Evolutionary conservation across 495 filamentous ascomycete genomes (phyloP).

Genomic region (Hyaloscypha finlandica): DNA sequence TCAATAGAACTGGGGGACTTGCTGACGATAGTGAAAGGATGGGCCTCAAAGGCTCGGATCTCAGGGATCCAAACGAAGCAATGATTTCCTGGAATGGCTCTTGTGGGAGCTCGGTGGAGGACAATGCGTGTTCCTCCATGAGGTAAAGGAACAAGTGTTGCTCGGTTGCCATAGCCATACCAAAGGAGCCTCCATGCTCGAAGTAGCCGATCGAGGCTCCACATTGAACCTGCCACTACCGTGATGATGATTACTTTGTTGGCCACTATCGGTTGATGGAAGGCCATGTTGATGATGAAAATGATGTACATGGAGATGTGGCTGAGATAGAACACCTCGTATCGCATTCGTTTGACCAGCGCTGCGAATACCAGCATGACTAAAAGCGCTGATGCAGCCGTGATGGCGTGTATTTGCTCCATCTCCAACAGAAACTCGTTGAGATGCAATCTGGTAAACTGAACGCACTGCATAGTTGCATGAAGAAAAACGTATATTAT

Average conservation of each 20-base stretch:
- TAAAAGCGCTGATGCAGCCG: conserved; percentile 50
- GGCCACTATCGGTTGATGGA: conserved; percentile 52
- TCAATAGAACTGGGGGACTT: conserved; percentile 43
- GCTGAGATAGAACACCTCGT: conserved; percentile 60
- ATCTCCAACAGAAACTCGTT: conserved; percentile 38
- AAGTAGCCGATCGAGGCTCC: conserved; percentile 53
- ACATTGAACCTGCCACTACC: conserved; percentile 48
- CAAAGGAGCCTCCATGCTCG: conserved; percentile 46
- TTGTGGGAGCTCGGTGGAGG: conserved; percentile 46
- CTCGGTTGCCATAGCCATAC: conserved; percentile 57
- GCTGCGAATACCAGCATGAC: conserved; percentile 40
- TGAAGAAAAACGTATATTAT: conserved; percentile 48
- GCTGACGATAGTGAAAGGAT: conserved; percentile 64
- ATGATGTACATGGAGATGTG: conserved; percentile 55
- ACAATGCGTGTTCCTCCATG: conserved; percentile 58
- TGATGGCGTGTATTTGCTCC: conserved; percentile 47
- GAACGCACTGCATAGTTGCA: conserved; percentile 40
- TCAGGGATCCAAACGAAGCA: conserved; percentile 62
- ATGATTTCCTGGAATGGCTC: conserved; percentile 57
- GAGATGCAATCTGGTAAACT: conserved; percentile 28
- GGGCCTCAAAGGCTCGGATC: conserved; percentile 57
- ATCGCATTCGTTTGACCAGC: conserved; percentile 42
- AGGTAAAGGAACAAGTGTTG: conserved; percentile 54
- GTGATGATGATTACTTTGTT: conserved; percentile 44
- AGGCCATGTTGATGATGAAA: conserved; percentile 48